Conservation (phyloP, 1,284 basidiomycete genomes). For the Tilletia indica region DNA sequence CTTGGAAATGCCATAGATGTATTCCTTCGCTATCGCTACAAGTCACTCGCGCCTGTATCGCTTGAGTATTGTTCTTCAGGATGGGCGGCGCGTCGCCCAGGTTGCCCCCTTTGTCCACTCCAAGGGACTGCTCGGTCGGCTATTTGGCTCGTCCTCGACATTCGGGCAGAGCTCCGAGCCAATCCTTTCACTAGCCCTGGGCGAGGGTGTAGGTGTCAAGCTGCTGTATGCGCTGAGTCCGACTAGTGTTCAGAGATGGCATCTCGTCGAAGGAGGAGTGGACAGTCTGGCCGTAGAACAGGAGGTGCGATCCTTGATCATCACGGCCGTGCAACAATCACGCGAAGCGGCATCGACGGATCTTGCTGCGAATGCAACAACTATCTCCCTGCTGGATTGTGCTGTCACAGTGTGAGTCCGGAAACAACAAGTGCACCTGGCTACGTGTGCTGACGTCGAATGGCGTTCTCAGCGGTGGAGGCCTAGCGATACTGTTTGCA, state of each 20-base stretch:
- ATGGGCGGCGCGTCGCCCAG: slow-evolving; percentile 36
- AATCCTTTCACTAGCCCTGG: slow-evolving; percentile 37
- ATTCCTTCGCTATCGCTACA: slow-evolving; percentile 34
- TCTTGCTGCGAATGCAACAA: not conserved
- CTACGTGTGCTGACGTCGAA: not conserved
- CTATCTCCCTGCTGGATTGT: not conserved
- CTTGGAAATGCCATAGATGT: slow-evolving; percentile 23
- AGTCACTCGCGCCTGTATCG: slow-evolving; percentile 38
- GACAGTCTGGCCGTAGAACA: slow-evolving; percentile 48
- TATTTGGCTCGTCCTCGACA: slow-evolving; percentile 39
- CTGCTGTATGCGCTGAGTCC: slow-evolving; percentile 43
- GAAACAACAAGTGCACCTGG: not conserved
- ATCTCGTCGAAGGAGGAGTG: slow-evolving; percentile 39
- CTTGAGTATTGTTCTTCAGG: slow-evolving; percentile 33
- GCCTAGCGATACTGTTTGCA: not conserved
- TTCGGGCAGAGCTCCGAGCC: slow-evolving; percentile 31
- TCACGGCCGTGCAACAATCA: slow-evolving; percentile 20
- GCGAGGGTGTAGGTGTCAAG: slow-evolving; percentile 26
- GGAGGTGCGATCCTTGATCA: slow-evolving; percentile 45
- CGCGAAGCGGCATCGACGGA: not conserved
- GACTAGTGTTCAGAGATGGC: slow-evolving; percentile 49
- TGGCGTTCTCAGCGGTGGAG: not conserved
- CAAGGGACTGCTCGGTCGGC: slow-evolving; percentile 43
- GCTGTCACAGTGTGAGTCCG: slow-evolving; percentile 8
- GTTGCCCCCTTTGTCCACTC: slow-evolving; percentile 39